These are phyloP conservation scores for Dothidotthia symphoricarpi DNA, from an alignment of 2,329 filamentous ascomycete species.

Conservation along the genomic window DNA sequence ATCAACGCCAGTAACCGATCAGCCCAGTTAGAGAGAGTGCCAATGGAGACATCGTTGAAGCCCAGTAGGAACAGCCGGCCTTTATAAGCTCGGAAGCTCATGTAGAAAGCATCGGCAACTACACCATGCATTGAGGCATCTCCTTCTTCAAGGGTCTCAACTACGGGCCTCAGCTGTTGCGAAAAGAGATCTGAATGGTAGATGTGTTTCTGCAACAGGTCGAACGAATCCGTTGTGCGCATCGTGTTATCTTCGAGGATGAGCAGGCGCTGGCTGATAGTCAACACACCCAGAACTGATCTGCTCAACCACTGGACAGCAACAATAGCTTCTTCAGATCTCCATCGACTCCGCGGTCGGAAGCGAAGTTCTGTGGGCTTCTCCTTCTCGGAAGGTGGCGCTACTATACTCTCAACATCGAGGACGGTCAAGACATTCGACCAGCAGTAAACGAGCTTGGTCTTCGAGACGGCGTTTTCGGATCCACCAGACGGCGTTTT, in stretches of 20 bases:
- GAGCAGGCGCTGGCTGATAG: slow-evolving; percentile 88
- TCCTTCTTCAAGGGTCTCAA: slow-evolving; percentile 85
- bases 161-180: slow-evolving; percentile 74
- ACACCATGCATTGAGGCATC: slow-evolving; percentile 91
- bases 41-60: slow-evolving; percentile 90
- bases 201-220: slow-evolving; percentile 86
- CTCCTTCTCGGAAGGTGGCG: slow-evolving; percentile 64
- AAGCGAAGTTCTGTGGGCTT: slow-evolving; percentile 79
- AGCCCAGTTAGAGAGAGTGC: slow-evolving; percentile 93
- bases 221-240: slow-evolving; percentile 91
- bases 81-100: slow-evolving; percentile 96
- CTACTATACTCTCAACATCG: slow-evolving; percentile 69
- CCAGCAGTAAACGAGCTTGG: slow-evolving; percentile 96
- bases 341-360: slow-evolving; percentile 81
- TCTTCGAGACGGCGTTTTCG: slow-evolving; percentile 69
- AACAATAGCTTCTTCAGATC: slow-evolving; percentile 90
- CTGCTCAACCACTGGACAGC: slow-evolving; percentile 95
- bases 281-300: slow-evolving; percentile 86
- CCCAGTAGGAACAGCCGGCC: slow-evolving; percentile 87
- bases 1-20: slow-evolving; percentile 90
- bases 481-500: slow-evolving; percentile 70
- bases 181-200: slow-evolving; percentile 92
- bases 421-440: slow-evolving; percentile 94
- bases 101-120: slow-evolving; percentile 94
- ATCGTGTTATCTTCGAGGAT: slow-evolving; percentile 84